Evolutionary conservation across 2,329 filamentous ascomycete species (phyloP).

Genomic region (Calonectria montana): DNA sequence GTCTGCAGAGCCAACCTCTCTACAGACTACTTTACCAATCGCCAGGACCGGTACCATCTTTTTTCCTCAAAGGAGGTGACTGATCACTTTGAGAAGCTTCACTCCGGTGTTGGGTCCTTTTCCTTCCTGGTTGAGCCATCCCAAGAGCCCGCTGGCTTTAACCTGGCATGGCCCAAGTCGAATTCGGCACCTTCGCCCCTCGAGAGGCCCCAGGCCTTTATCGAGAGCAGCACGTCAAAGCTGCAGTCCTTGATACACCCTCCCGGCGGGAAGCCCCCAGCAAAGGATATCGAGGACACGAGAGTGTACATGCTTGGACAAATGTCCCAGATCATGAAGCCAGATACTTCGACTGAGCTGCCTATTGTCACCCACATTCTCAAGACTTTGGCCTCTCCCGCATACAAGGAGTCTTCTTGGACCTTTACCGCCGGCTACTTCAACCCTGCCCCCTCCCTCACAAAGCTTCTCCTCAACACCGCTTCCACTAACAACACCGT

Average conservation of each 20-base stretch:
- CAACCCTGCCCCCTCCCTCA: conserved; percentile 90
- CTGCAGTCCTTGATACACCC: conserved; percentile 74
- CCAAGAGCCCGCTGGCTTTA: conserved; percentile 65
- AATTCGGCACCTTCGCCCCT: conserved; percentile 84
- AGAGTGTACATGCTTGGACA: conserved; percentile 89
- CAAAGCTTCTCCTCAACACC: conserved; percentile 80
- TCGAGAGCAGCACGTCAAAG: conserved; percentile 73
- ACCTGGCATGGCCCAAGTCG: conserved; percentile 76
- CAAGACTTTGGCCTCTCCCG: conserved; percentile 70
- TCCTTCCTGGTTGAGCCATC: conserved; percentile 83
- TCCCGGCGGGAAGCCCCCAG: conserved; percentile 9
- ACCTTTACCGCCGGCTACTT: conserved; percentile 99
- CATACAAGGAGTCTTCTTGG: conserved; percentile 81
- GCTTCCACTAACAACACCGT: conserved; percentile 79
- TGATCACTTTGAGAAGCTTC: conserved; percentile 83
- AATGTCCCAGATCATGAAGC: conserved; percentile 84
- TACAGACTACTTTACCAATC: conserved; percentile 94
- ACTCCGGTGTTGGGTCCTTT: conserved; percentile 80
- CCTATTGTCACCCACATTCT: conserved; percentile 83
- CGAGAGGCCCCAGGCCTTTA: conserved; percentile 75
- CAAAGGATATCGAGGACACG: conserved; percentile 63
- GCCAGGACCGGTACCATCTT: conserved; percentile 93
- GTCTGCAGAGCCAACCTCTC: conserved; percentile 81
- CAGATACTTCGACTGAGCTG: conserved; percentile 88
- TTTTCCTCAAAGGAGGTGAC: conserved; percentile 84